Conservation (phyloP, 208 protist species). For the Crithidia thermophila region DNA sequence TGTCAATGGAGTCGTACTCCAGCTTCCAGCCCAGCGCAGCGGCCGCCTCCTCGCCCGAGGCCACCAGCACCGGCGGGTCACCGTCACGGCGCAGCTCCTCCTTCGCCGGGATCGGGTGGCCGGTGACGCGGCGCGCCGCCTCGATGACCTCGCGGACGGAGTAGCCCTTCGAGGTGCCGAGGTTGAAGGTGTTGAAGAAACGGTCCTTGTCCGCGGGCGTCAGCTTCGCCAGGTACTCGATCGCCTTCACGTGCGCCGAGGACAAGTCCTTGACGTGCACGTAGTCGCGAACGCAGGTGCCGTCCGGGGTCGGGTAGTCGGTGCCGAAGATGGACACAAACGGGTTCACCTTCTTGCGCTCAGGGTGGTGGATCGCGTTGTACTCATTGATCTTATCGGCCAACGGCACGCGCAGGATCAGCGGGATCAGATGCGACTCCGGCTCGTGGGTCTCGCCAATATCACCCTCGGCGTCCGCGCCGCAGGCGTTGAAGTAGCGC, state of each 20-base stretch:
- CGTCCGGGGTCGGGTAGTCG: slow-evolving; percentile 95
- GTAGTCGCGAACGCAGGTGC: slow-evolving; percentile 98
- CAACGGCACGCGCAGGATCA: slow-evolving; percentile 94
- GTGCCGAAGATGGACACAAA: slow-evolving; percentile 90
- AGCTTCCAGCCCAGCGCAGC: slow-evolving; percentile 73
- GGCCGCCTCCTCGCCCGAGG: slow-evolving; percentile 61
- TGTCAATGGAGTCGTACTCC: slow-evolving; percentile 77
- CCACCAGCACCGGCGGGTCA: slow-evolving; percentile 79
- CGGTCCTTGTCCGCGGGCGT: slow-evolving; percentile 38
- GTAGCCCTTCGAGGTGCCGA: slow-evolving; percentile 95
- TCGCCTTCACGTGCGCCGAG: slow-evolving; percentile 93
- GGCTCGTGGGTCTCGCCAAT: slow-evolving; percentile 97
- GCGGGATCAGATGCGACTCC: slow-evolving; percentile 98
- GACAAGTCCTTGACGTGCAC: slow-evolving; percentile 99
- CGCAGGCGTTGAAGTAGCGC: slow-evolving; percentile 99
- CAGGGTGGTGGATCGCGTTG: slow-evolving; percentile 41
- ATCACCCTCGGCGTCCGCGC: slow-evolving; percentile 93
- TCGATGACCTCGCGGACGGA: slow-evolving; percentile 96
- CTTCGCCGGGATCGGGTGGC: slow-evolving; percentile 88
- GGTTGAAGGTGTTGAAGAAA: slow-evolving; percentile 93
- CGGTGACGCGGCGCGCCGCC: slow-evolving; percentile 90
- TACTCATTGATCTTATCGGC: slow-evolving; percentile 71
- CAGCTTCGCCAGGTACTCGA: slow-evolving; percentile 75
- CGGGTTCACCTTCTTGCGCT: slow-evolving; percentile 39
- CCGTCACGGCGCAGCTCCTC: slow-evolving; percentile 68